Conservation (phyloP, 1,284 basidiomycete species). For the Schizophyllum amplum region DNA sequence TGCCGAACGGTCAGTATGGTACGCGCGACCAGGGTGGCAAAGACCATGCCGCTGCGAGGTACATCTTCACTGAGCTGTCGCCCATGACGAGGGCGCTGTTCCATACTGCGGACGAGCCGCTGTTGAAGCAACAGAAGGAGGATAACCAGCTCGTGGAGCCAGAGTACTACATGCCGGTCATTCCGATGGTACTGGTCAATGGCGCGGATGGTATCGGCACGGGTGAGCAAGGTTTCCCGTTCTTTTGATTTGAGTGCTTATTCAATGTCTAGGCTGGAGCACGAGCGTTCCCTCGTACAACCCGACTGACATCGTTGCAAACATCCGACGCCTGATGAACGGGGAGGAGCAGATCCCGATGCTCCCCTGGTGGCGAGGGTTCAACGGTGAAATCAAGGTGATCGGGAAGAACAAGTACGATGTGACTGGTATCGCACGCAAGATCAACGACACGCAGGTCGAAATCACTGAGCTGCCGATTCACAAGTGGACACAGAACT, state of each 20-base stretch:
- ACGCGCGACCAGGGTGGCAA: constrained; percentile 88
- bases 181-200: constrained; percentile 90
- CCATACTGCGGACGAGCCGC: constrained; percentile 78
- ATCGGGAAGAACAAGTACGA: constrained; percentile 84
- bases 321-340: constrained; percentile 82
- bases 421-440: constrained; percentile 67
- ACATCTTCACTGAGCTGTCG: constrained; percentile 87
- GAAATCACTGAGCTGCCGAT: constrained; percentile 97
- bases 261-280: constrained; percentile 74
- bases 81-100: constrained; percentile 77
- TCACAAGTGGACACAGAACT: constrained; percentile 90
- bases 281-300: constrained; percentile 93
- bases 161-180: constrained; percentile 88
- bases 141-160: constrained; percentile 90
- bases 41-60: constrained; percentile 94
- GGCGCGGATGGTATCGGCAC: constrained; percentile 98
- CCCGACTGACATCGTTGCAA: constrained; percentile 84
- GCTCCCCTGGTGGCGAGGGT: constrained; percentile 97
- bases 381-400: constrained; percentile 82
- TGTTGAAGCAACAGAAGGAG: constrained; percentile 82
- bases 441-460: constrained; percentile 82
- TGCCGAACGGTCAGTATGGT: constrained; percentile 95
- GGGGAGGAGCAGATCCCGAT: constrained; percentile 82
- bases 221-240: constrained; percentile 36
- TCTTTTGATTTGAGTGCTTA: constrained; percentile 5